Evolutionary conservation across 202 grass and related monocot genomes (phyloP), one percentile per base, ranked within the genome.

Genomic region (Setaria italica): DNA sequence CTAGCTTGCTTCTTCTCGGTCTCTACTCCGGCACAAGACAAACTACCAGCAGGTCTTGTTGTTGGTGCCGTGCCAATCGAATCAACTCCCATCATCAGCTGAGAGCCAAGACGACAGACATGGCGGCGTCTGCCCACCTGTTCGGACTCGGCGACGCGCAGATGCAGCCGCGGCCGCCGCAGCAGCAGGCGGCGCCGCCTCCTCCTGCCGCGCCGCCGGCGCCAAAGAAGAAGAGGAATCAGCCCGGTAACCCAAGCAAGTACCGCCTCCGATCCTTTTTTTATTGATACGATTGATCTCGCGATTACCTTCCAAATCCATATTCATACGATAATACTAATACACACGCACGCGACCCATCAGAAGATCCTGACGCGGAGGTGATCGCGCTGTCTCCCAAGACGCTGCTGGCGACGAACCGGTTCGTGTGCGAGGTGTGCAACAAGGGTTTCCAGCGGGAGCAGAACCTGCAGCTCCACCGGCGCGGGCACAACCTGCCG

Each of bases 391-490:
- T 96, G 45, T 96, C 94, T 16, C 94, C 94, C 9, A 82, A 67
- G 84, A 80, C 94, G 63, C 91, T 96, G 37, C 0, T 96, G 76
- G 94, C 94, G 34, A 96, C 94, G 54, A 96, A 96, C 89, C 85
- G 94, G 46, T 96, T 96, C 86, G 82, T 93, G 69, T 96, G 94
- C 85, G 94, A 96, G 89, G 94, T 96, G 39, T 96, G 94, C 70
- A 89, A 81, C 63, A 97, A 97, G 75, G 94, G 91, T 25, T 93
- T 97, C 91, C 97, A 99, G 92, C 84, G 97, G 2, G 97, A 99
- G 83, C 97, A 99, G 76, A 99, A 99, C 83, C 94, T 99, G 72
- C 97, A 99, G 89, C 92, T 99, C 77, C 97, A 99, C 88, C 92
- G 97, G 4, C 91, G 97, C 0, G 97, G 97, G 7, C 97, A 99